Base-by-base conservation (phyloP, 164 flowering plant genomes). In the Cinnamomum chago region DNA sequence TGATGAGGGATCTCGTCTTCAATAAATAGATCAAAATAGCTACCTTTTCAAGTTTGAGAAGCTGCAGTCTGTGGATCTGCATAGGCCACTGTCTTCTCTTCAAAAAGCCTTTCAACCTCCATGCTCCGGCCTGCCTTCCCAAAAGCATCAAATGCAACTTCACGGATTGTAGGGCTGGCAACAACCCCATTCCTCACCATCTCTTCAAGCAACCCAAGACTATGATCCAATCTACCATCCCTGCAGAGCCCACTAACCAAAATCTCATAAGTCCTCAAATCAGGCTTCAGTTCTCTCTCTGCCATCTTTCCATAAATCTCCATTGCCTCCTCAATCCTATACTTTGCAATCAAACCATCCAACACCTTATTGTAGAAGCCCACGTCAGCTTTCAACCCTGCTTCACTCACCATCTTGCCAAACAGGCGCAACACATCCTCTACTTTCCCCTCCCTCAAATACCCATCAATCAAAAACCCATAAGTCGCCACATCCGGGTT, bases 231-330 rank as follows among this genome's bases (percentile, higher is more conserved):
- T 66, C 73, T 77, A 65, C 82, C 88, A 67, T 70, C 85, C 58
- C 74, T 60, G 73, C 87, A 84, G 24, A 94, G 83, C 10, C 83
- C 91, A 76, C 70, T 83, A 62, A 88, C 72, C 73, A 93, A 86
- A 66, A 85, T 75, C 77, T 90, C 94, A 78, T 88, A 93, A 27
- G 83, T 81, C 12, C 71, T 58, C 3, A 76, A 75, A 69, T 92
- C 95, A 5, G 97, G 98, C 80, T 86, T 90, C 17, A 89, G 86
- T 73, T 90, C 93, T 71, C 78, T 83, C 51, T 84, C 92, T 28
- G 86, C 88, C 93, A 94, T 86, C 73, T 77, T 82, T 11, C 76
- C 79, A 83, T 90, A 78, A 73, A 90, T 72, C 62, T 81, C 83
- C 1, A 79, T 82, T 64, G 86, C 86, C 50, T 90, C 93, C n/a